Percentiles rank a stretch among this genome's conserved stretches.
Evolutionary conservation across 805 yeast species (phyloP).

Genomic region (Saccharomycopsis sp.): DNA sequence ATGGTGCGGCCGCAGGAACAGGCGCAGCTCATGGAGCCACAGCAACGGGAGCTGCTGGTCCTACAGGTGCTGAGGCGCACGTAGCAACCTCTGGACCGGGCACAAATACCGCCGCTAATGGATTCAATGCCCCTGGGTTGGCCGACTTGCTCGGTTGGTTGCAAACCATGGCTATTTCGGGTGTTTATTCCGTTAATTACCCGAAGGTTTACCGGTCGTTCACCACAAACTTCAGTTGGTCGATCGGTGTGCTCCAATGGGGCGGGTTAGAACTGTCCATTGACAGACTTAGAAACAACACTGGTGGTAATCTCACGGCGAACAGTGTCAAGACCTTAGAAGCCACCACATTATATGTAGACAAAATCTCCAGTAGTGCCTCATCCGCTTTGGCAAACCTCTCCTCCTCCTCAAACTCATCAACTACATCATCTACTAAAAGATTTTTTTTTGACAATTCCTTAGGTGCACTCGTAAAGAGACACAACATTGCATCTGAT

Average conservation of each 20-base stretch:
- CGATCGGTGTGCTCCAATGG: slow-evolving; percentile 28
- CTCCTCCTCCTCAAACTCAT: slow-evolving; percentile 6
- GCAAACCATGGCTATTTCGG: slow-evolving; percentile 29
- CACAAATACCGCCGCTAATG: slow-evolving; percentile 21
- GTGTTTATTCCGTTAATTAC: slow-evolving; percentile 28
- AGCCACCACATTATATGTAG: slow-evolving; percentile 20
- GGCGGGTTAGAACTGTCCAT: slow-evolving; percentile 26
- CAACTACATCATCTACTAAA: slow-evolving; percentile 9
- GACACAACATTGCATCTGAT: neutral
- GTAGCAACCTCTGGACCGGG: slow-evolving; percentile 21
- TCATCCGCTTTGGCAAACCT: neutral
- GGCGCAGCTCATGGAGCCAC: slow-evolving; percentile 15
- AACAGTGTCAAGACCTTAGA: slow-evolving; percentile 19
- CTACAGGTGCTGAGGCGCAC: slow-evolving; percentile 20
- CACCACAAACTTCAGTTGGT: slow-evolving; percentile 30
- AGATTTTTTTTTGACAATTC: neutral
- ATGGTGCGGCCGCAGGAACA: slow-evolving; percentile 14
- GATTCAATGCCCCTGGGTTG: slow-evolving; percentile 26
- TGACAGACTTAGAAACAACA: slow-evolving; percentile 24
- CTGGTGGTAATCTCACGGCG: slow-evolving; percentile 28
- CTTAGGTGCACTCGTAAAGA: neutral
- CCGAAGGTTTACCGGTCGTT: slow-evolving; percentile 28
- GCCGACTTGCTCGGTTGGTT: slow-evolving; percentile 26
- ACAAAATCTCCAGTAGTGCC: neutral
- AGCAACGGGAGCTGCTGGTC: slow-evolving; percentile 10